Evolutionary conservation across 164 flowering plant genomes (phyloP).

Genomic region (Brasenia schreberi): DNA sequence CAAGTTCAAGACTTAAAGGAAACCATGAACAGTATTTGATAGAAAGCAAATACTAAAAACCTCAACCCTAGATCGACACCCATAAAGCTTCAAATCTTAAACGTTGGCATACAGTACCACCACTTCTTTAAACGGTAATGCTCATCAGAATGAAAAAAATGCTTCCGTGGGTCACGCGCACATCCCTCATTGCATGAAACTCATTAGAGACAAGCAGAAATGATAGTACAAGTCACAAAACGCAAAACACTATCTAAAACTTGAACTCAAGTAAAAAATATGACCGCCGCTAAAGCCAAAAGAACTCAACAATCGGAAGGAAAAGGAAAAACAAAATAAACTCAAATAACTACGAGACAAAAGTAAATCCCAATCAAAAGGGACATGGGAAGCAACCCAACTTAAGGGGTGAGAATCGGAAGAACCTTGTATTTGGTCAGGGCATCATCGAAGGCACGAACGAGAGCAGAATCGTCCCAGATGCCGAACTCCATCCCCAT

Average conservation of each 20-base stretch:
- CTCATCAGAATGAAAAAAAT: not conserved
- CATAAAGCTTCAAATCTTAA: too few relatives aligned
- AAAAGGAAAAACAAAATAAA: not conserved
- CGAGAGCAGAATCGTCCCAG: conserved; percentile 72
- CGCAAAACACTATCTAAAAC: not conserved
- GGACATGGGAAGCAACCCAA: not conserved
- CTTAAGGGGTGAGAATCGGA: not conserved
- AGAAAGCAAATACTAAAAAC: too few relatives aligned
- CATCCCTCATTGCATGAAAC: not conserved
- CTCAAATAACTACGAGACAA: not conserved
- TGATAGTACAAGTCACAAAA: too few relatives aligned
- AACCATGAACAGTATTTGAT: too few relatives aligned
- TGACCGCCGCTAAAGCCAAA: not conserved
- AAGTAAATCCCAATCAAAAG: not conserved
- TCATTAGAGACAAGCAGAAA: not conserved
- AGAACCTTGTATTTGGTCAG: conserved; percentile 53
- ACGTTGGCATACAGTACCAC: too few relatives aligned
- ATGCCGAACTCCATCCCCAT: conserved; percentile 36
- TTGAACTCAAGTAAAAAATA: not conserved
- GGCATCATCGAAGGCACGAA: conserved; percentile 57
- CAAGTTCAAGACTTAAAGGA: too few relatives aligned
- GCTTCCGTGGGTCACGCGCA: not conserved
- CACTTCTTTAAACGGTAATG: too few relatives aligned
- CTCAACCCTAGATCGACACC: too few relatives aligned
- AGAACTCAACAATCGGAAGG: not conserved